Conservation (phyloP, 192 early-diverging fungal genomes). For the Gaertneriomyces sp. region DNA sequence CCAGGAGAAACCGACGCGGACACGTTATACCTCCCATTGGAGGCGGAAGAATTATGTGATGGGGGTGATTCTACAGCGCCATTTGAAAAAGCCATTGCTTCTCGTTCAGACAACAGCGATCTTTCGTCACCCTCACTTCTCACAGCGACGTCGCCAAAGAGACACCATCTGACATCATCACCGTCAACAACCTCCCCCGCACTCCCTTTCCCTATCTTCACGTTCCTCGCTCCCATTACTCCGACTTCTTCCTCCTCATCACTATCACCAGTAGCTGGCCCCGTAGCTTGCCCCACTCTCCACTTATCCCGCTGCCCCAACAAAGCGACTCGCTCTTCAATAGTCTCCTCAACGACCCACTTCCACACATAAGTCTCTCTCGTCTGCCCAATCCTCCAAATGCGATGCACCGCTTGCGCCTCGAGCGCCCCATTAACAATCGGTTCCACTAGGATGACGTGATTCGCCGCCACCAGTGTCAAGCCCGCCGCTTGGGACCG, state of each 20-base stretch:
- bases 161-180: constrained; percentile 30
- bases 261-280: neutral
- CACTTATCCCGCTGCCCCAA: constrained; percentile 7
- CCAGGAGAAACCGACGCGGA: too few relatives aligned
- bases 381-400: constrained; percentile 53
- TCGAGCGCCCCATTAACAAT: constrained; percentile 45
- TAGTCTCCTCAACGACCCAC: constrained; percentile 43
- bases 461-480: constrained; percentile 50
- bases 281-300: neutral
- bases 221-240: constrained; percentile 3
- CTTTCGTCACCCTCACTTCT: too few relatives aligned
- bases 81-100: too few relatives aligned
- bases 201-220: constrained; percentile 13
- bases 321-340: constrained; percentile 41
- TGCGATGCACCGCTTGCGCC: constrained; percentile 48
- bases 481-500: constrained; percentile 48
- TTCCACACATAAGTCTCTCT: constrained; percentile 47
- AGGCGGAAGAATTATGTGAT: too few relatives aligned
- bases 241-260: constrained; percentile 3
- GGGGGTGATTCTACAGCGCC: too few relatives aligned
- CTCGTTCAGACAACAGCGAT: too few relatives aligned
- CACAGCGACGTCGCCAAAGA: constrained; percentile 27
- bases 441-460: constrained; percentile 55
- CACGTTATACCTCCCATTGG: too few relatives aligned
- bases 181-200: constrained; percentile 33